phyloP scores from a whole-genome alignment of 176 grass and related monocot genomes.

The Zoysia japonica region DNA sequence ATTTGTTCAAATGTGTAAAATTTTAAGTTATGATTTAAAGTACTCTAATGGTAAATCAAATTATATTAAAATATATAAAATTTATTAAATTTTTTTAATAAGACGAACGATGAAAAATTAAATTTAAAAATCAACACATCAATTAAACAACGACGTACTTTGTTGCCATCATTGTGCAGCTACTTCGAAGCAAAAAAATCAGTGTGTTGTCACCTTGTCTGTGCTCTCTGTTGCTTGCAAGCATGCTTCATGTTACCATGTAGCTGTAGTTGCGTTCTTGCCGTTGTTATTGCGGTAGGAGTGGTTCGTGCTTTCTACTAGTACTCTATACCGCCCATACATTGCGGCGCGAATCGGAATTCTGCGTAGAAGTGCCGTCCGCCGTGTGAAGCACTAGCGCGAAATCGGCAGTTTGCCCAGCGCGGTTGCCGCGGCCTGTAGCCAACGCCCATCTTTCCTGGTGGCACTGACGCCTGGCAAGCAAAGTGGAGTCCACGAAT shows the following conservation, averaged over 20 bases:
- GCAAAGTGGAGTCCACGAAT: conserved; percentile 12
- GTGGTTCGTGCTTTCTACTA: neutral
- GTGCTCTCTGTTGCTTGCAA: neutral
- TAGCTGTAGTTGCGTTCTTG: neutral
- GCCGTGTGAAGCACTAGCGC: conserved; percentile 14
- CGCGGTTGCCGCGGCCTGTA: neutral
- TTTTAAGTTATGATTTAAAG: too few relatives aligned
- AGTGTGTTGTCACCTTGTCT: neutral
- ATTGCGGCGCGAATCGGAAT: neutral
- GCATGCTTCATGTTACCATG: neutral
- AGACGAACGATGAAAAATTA: too few relatives aligned
- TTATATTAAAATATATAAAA: too few relatives aligned
- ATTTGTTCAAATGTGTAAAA: too few relatives aligned
- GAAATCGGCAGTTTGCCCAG: neutral
- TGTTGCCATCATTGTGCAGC: neutral
- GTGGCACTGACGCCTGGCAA: neutral
- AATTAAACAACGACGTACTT: too few relatives aligned
- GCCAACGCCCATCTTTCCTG: neutral
- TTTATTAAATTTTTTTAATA: too few relatives aligned
- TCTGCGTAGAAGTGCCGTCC: conserved; percentile 1
- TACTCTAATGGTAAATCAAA: too few relatives aligned
- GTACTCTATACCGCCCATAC: too few relatives aligned
- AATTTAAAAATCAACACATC: too few relatives aligned
- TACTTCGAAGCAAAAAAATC: neutral
- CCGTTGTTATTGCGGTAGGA: neutral